Base-by-base conservation (phyloP, 2,329 filamentous ascomycete genomes). In the Arthrobotrys iridis region DNA sequence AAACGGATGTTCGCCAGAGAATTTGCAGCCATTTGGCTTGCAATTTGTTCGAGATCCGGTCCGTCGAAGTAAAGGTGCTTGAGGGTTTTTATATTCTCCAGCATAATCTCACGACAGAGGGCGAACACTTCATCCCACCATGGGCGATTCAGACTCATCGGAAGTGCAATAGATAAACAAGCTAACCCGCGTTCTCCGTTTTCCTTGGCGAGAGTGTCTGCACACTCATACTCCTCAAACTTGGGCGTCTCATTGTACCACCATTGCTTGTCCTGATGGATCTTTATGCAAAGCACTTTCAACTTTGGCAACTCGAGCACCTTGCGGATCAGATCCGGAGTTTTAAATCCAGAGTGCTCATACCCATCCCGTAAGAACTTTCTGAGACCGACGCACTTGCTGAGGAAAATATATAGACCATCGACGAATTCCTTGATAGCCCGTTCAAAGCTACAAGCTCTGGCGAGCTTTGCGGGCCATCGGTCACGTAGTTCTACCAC, bases 331-430 rank as follows among this genome's bases (percentile, higher is more conserved):
- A 75, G 57, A 43, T 68, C 63, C 10, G 30, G 48, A 13, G 57
- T 64, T 40, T 59, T 68, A 18, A 75, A 43, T 18, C 15, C 15
- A 2, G 18, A 8, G 6, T 68, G 63, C 46, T 75, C 71, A 40
- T 68, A 50, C 8, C 71, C 71, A 37, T 68, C 71, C 4, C 71
- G 57, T 15, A 75, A 43, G 13, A 75, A 22, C 30, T 68, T 75
- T 40, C 71, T 50, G 3, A 75, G 33, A 2, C 63, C 45, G 11
- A 33, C 48, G 24, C 71, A 75, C 50, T 68, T 68, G 8, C 45
- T 40, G 0, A 75, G 8, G 30, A 75, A 75, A 6, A n/a, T 22
- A 28, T 48, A 59, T 33, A 75, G 45, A 1, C 28, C 41, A 11
- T 50, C 28, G 5, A 43, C 18, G 26, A 75, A 68, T 28, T 59